Base-by-base conservation (phyloP, 176 grass and related monocot species). In the Carex myosuroides region DNA sequence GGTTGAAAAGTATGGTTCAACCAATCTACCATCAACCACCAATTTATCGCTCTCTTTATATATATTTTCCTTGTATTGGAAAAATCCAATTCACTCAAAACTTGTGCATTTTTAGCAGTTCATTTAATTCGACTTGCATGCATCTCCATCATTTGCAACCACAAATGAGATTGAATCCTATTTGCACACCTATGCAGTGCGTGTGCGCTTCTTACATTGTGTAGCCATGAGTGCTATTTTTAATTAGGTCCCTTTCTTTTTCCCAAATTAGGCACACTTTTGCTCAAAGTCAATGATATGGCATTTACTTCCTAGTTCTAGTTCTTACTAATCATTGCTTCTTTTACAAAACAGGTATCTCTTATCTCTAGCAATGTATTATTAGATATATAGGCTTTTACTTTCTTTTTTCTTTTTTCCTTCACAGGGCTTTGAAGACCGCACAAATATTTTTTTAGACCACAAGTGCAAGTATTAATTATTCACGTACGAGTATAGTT, bases 1-100 rank as follows among this genome's bases (percentile, higher is more conserved):
- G 13, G 46, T 32, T 48, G 60, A 66, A 83, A 83, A 16, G 18
- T 83, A 83, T 22, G 41, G 64, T 66, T 69, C 17, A 65, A 83
- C 61, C 57, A 65, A 63, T 62, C 59, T 41, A 81, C 6, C 24
- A 80, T 35, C 77, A 63, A 81, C 54, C 21, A 69, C 14, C 73
- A 78, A 57, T 78, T 48, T 68, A 24, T 81, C 79, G 21, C 81
- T 83, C 13, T 69, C 81, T 20, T 3, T 54, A 53, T 54, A 53
- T 52, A 83, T 83, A 62, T 69, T 83, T 83, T 83, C 41, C 62
- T 83, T 83, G 60, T 83, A 83, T 83, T 53, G 24, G 81, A 83
- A 83, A 83, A 83, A 48, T 83, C 81, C 81, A 83, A 69, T 6
- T 68, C 61, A 55, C 42, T 83, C 62, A 69, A 66, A 83, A 83